Evolutionary conservation across 1,284 basidiomycete species (phyloP), one percentile per base, ranked within the genome.

Genomic region (Cutaneotrichosporon sp.): DNA sequence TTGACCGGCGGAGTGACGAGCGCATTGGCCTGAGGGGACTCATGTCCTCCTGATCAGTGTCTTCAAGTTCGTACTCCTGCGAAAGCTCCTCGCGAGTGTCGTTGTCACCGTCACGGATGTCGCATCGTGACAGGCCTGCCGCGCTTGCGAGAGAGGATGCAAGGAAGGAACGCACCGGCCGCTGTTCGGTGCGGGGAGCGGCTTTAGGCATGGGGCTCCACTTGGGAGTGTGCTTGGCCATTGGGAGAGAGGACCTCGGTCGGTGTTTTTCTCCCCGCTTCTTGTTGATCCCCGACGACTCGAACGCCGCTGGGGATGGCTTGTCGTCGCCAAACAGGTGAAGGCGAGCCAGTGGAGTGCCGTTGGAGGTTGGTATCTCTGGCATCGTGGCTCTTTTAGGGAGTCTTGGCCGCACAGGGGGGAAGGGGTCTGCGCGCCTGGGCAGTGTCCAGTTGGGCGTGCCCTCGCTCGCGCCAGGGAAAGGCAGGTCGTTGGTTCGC

Each of bases 251-350:
- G 8, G 42, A 5, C 42, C 42, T 46, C 18, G 42, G 42, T 18
- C 42, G 14, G 6, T 46, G 42, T 18, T 46, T 46, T 18, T 46
- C 72, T 4, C 76, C 76, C 36, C 72, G 72, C 65, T 81, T 81
- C 70, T 80, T 80, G 46, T 78, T 70, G 22, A 81, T 64, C 0
- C 80, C 80, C 1, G 77, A 75, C 10, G 77, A 78, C 9, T 73
- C 74, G 50, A 81, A 81, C 2, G 79, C 80, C 1, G 77, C 76
- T 0, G 80, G 79, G 21, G 76, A 78, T 3, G 80, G 80, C 55
- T 71, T 74, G 62, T 76, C 71, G 42, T 76, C 72, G 8, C 67
- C 73, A 53, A 81, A 80, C 2, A 78, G 62, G 36, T 70, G 65
- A 2, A 78, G 63, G 40, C 71, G 65, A 2, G 72, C 60, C 3